These are phyloP conservation scores for Chytriomyces sp. DNA, from an alignment of 192 early-diverging fungal species.

Conservation along the genomic window DNA sequence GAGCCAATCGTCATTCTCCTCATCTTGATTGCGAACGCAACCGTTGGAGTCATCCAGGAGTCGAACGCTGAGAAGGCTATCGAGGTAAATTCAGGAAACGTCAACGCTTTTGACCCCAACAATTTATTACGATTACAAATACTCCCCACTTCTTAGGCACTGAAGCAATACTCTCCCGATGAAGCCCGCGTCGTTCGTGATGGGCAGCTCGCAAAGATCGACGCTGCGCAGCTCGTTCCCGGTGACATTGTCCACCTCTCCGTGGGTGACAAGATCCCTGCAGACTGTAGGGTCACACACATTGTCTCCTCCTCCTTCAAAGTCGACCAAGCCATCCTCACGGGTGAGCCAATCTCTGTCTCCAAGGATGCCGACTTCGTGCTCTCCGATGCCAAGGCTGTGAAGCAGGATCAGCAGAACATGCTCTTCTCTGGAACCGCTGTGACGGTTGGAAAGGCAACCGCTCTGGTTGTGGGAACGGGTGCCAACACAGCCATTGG, in stretches of 20 bases:
- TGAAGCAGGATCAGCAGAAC: constrained; percentile 96
- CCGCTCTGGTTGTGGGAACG: constrained; percentile 84
- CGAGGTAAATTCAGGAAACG: constrained; percentile 58
- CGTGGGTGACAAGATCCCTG: constrained; percentile 96
- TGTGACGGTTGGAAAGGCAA: constrained; percentile 88
- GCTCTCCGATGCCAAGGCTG: constrained; percentile 64
- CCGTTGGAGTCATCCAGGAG: constrained; percentile 96
- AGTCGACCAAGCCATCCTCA: constrained; percentile 92
- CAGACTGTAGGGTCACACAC: constrained; percentile 85
- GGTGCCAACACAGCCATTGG: constrained; percentile 92
- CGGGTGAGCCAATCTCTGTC: constrained; percentile 93
- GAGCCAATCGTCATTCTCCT: constrained; percentile 98
- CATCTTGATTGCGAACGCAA: constrained; percentile 97
- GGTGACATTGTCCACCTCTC: constrained; percentile 92
- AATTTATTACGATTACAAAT: background rate
- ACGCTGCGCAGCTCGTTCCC: constrained; percentile 85
- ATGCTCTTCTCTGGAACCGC: constrained; percentile 97
- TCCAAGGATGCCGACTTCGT: constrained; percentile 72
- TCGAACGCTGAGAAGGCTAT: constrained; percentile 96
- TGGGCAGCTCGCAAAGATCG: constrained; percentile 66
- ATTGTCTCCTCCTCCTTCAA: constrained; percentile 85
- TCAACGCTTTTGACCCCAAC: background rate
- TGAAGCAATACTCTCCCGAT: constrained; percentile 95
- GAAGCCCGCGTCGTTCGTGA: constrained; percentile 88
- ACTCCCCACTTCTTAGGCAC: constrained; percentile 57